Percentiles rank a stretch among this genome's conserved stretches.
Conservation (phyloP, 805 yeast genomes). For the Pichia exigua region DNA sequence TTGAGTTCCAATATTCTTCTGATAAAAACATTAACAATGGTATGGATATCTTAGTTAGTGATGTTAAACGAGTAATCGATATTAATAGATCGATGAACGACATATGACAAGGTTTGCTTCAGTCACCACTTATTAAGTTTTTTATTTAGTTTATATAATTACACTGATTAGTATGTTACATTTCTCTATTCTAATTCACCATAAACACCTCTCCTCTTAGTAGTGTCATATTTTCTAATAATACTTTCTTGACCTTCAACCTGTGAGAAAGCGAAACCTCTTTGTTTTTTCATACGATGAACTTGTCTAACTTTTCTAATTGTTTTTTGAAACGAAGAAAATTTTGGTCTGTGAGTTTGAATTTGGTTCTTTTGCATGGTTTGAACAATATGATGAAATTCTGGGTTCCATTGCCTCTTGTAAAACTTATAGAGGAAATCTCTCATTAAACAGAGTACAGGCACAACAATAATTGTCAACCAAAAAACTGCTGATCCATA, state of each 20-base stretch:
- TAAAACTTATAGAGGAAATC: slow-evolving; percentile 93
- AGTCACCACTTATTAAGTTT: not conserved
- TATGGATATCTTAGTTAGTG: not conserved
- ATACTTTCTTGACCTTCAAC: slow-evolving; percentile 89
- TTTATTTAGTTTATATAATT: not conserved
- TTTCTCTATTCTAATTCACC: slow-evolving; percentile 24
- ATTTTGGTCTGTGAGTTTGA: slow-evolving; percentile 89
- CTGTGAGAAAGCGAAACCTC: slow-evolving; percentile 98
- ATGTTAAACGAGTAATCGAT: not conserved
- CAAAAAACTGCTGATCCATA: slow-evolving; percentile 78
- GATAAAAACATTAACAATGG: not conserved
- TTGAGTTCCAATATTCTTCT: not conserved
- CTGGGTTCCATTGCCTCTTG: slow-evolving; percentile 86
- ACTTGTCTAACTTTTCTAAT: slow-evolving; percentile 97
- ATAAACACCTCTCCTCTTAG: slow-evolving; percentile 45
- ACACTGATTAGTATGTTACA: not conserved
- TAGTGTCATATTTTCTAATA: slow-evolving; percentile 91
- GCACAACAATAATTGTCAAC: slow-evolving; percentile 71
- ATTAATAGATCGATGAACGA: not conserved
- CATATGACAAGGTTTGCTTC: not conserved
- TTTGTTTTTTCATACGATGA: slow-evolving; percentile 93
- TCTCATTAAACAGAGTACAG: slow-evolving; percentile 70
- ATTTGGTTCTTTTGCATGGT: slow-evolving; percentile 93
- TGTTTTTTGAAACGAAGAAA: slow-evolving; percentile 95
- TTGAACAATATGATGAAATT: slow-evolving; percentile 89